A percentile compares a stretch with the other conserved stretches of the same genome.
Evolutionary conservation across 2,329 filamentous ascomycete genomes (phyloP).

Genomic region (Talaromyces sp.): DNA sequence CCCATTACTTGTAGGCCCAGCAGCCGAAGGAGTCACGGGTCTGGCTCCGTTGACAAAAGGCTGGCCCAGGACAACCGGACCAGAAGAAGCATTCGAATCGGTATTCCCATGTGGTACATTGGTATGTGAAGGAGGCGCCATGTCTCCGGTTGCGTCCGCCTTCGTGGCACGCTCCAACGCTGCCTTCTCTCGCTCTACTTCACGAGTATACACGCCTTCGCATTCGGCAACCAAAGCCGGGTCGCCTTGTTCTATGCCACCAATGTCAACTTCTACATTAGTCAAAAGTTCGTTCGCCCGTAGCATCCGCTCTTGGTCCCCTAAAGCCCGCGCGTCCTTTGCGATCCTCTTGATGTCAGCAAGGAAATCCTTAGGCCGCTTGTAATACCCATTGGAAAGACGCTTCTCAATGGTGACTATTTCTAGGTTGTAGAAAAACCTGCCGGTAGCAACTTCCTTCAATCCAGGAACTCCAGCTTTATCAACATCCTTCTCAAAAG

Average conservation of each 20-base stretch:
- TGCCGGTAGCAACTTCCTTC: conserved; percentile 67
- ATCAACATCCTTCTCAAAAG: conserved; percentile 75
- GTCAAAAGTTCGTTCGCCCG: conserved; percentile 87
- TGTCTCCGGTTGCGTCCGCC: conserved; percentile 36
- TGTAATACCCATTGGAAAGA: conserved; percentile 95
- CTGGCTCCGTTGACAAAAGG: conserved; percentile 52
- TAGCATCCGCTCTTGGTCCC: conserved; percentile 75
- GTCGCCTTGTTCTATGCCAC: conserved; percentile 62
- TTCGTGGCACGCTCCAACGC: conserved; percentile 51
- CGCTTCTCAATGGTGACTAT: conserved; percentile 90
- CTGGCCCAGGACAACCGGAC: conserved; percentile 60
- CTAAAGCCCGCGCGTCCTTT: conserved; percentile 75
- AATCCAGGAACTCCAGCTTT: conserved; percentile 73
- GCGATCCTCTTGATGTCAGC: conserved; percentile 79
- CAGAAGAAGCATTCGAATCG: conserved; percentile 45
- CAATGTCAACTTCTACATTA: conserved; percentile 92
- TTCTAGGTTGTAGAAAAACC: conserved; percentile 94
- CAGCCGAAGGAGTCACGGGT: conserved; percentile 50
- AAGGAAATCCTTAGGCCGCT: conserved; percentile 81
- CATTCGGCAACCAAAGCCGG: conserved; percentile 65
- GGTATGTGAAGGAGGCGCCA: conserved; percentile 41
- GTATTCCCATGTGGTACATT: conserved; percentile 50
- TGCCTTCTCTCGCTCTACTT: conserved; percentile 63
- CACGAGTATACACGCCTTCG: conserved; percentile 72
- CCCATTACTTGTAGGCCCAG: conserved; percentile 52